Conservation (phyloP, 805 yeast genomes). For the Huiozyma naganishii region DNA sequence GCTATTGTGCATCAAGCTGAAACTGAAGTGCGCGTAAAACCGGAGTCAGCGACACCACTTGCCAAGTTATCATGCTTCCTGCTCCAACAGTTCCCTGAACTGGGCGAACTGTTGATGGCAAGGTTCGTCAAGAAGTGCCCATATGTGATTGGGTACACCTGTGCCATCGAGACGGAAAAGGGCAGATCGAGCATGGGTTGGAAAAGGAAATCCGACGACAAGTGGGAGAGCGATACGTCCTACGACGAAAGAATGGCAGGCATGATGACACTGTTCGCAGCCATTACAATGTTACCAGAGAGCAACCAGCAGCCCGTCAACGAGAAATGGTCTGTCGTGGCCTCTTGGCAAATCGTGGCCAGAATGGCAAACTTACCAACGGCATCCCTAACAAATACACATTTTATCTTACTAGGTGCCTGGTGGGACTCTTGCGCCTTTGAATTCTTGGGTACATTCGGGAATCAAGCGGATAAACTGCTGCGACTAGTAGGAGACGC, state of each 20-base stretch:
- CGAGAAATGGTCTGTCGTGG: conserved; percentile 24
- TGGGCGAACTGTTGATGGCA: conserved; percentile 41
- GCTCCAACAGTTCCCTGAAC: conserved; percentile 37
- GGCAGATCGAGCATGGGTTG: conserved; percentile 86
- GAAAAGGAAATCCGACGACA: conserved; percentile 39
- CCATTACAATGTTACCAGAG: conserved; percentile 43
- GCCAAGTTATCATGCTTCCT: conserved; percentile 53
- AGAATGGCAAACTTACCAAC: conserved; percentile 51
- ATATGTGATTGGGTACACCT: conserved; percentile 68
- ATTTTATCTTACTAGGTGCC: conserved; percentile 57
- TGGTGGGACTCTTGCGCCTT: conserved; percentile 88
- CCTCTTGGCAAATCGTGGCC: conserved; percentile 63
- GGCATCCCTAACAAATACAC: conserved; percentile 48
- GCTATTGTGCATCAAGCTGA: conserved; percentile 86
- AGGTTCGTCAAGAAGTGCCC: conserved; percentile 90
- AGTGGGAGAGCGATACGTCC: conserved; percentile 45
- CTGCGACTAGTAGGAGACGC: conserved; percentile 35
- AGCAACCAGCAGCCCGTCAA: background rate
- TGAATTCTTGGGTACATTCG: conserved; percentile 46
- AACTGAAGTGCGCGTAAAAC: conserved; percentile 74
- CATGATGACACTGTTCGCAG: conserved; percentile 69
- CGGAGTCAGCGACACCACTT: conserved; percentile 69
- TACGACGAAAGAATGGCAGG: conserved; percentile 86
- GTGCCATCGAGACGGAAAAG: conserved; percentile 66
- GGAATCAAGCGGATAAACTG: conserved; percentile 59